Percentiles rank a stretch among this genome's conserved stretches.
Conservation (phyloP, 768 basidiomycete genomes). For the Phlebiopsis flavidoalba region DNA sequence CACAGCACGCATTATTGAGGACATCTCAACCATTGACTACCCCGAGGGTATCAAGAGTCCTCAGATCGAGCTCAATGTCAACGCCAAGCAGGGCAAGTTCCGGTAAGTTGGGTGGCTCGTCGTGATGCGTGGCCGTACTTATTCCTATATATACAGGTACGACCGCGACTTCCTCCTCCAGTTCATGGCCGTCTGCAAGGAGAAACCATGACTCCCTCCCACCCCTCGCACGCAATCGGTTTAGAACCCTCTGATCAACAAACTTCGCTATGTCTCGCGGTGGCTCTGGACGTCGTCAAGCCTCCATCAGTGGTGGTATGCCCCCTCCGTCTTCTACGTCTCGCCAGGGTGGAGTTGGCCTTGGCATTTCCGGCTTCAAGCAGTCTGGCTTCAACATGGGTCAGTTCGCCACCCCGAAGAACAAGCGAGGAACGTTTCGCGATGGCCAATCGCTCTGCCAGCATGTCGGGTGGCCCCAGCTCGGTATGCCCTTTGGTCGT, state of each 20-base stretch:
- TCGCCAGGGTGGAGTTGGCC: constrained; percentile 43
- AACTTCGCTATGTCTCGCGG: constrained; percentile 51
- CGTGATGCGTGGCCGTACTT: neutral
- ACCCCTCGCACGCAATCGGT: constrained; percentile 84
- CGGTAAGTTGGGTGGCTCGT: constrained; percentile 39
- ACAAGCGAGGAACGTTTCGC: constrained; percentile 69
- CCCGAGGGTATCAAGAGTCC: constrained; percentile 83
- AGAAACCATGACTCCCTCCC: constrained; percentile 91
- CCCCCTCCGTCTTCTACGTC: constrained; percentile 29
- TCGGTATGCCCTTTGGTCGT: constrained; percentile 45
- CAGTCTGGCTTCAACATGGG: constrained; percentile 51
- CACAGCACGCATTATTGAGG: constrained; percentile 81
- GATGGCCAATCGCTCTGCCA: constrained; percentile 49
- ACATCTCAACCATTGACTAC: constrained; percentile 73
- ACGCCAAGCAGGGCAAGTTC: constrained; percentile 85
- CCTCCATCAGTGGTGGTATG: constrained; percentile 35
- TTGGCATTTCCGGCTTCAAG: constrained; percentile 37
- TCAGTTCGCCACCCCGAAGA: constrained; percentile 55
- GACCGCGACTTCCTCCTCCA: constrained; percentile 97
- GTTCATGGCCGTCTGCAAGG: constrained; percentile 92
- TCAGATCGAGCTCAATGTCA: constrained; percentile 75
- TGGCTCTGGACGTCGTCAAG: constrained; percentile 59
- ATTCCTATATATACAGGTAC: constrained; percentile 50
- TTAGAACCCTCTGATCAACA: constrained; percentile 72
- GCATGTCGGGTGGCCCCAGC: constrained; percentile 48